Evolutionary conservation across 169 alveolate genomes (phyloP), one percentile per base, ranked within the genome.

Genomic region (Besnoitia besnoiti): DNA sequence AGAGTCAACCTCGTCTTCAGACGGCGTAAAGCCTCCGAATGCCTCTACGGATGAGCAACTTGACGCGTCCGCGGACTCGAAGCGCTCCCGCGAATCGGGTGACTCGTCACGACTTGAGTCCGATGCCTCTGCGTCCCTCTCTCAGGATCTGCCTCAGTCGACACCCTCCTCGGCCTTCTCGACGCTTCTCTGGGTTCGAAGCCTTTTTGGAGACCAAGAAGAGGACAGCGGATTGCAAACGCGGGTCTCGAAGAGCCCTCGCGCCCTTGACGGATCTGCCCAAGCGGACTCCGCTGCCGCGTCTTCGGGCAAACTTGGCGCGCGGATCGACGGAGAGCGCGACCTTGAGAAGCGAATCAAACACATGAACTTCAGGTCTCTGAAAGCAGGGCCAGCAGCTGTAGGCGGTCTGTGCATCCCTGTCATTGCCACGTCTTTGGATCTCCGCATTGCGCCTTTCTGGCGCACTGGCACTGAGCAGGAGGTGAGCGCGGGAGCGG

Each of bases 381-480:
- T 73, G 33, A 73, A 14, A 39, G 49, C 19, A 30, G 42, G 49
- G 44, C 84, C 46, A n/a, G 46, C 49, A 14, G 16, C 49, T 73
- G 49, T 39, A 12, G 42, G 49, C 16, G 84, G 49, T 37, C 84
- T 73, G 46, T 24, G 33, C 19, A 73, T 73, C 33, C 84, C 84
- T 24, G 84, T 73, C 49, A 39, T 73, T 33, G 84, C 84, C 46
- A 73, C 84, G 44, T 33, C 84, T 3, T 73, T 73, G 84, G 84
- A 39, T 37, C 46, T 73, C 49, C 84, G 33, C 19, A 39, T 73
- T 73, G 49, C 40, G 19, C 84, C 84, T 16, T 73, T 73, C 33
- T 73, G 84, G 84, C 24, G 84, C 24, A 37, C 84, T 33, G 44
- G 84, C 24, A 73, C 40, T 10, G 46, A 73, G 27, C 73, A 55